Percentiles rank a stretch among this genome's conserved stretches.
These are phyloP conservation scores for Capronia coronata DNA, from an alignment of 2,329 filamentous ascomycete genomes.

Conservation along the genomic window DNA sequence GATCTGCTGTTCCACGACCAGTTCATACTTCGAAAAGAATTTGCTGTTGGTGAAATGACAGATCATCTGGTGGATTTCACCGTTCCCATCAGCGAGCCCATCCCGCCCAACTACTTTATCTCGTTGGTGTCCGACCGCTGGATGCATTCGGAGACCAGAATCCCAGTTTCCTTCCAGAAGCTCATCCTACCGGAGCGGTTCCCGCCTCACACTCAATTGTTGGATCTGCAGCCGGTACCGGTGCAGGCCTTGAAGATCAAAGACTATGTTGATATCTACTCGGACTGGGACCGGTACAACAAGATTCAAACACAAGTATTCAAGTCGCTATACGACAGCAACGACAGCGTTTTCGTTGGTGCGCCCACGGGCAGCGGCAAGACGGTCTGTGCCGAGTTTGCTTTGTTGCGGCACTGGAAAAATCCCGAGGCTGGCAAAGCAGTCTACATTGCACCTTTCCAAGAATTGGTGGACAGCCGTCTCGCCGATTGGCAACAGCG, in stretches of 20 bases:
- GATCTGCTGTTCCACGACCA: constrained; percentile 92
- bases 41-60: constrained; percentile 75
- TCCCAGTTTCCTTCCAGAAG: constrained; percentile 92
- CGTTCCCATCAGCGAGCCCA: constrained; percentile 90
- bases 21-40: constrained; percentile 85
- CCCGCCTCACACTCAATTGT: constrained; percentile 81
- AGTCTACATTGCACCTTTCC: constrained; percentile 90
- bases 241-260: constrained; percentile 80
- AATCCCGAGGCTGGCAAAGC: constrained; percentile 66
- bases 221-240: constrained; percentile 86
- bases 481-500: constrained; percentile 80
- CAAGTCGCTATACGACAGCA: constrained; percentile 81
- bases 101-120: constrained; percentile 98
- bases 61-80: constrained; percentile 96
- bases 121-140: constrained; percentile 90
- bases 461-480: constrained; percentile 79
- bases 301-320: constrained; percentile 97
- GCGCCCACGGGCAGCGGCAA: constrained; percentile 94
- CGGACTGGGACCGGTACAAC: constrained; percentile 83
- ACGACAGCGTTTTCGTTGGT: constrained; percentile 89
- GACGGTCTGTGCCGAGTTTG: constrained; percentile 93
- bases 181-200: constrained; percentile 92
- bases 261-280: constrained; percentile 75
- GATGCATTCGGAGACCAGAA: constrained; percentile 95
- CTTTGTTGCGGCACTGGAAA: constrained; percentile 81